Evolutionary conservation across 495 filamentous ascomycete genomes (phyloP).

Genomic region (Aspergillus sparsus): DNA sequence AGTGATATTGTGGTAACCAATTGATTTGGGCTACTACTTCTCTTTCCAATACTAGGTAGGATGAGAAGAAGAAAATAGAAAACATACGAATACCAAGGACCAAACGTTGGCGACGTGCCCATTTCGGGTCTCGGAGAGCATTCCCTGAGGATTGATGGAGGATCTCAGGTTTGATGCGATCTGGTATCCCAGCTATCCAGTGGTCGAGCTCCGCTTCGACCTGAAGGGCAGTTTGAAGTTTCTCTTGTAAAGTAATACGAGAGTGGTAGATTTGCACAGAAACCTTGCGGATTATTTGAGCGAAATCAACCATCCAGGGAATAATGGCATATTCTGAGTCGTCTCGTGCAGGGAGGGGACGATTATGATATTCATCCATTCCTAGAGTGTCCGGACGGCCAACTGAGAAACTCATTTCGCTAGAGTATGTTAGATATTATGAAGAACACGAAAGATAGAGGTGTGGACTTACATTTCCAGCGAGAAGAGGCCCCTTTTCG

Average conservation of each 20-base stretch:
- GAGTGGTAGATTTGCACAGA: constrained; percentile 48
- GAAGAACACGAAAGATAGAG: not conserved
- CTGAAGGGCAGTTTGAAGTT: constrained; percentile 38
- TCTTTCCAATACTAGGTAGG: not conserved
- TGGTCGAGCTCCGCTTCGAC: constrained; percentile 41
- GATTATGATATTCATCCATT: constrained; percentile 48
- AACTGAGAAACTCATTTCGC: constrained; percentile 47
- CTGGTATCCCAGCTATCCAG: constrained; percentile 40
- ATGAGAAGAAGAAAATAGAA: not conserved
- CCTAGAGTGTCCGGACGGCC: constrained; percentile 46
- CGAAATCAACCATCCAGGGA: constrained; percentile 47
- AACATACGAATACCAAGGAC: constrained; percentile 41
- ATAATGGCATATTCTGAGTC: constrained; percentile 44
- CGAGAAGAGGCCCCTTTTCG: constrained; percentile 42
- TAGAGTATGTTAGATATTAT: constrained; percentile 15
- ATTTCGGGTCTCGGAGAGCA: constrained; percentile 42
- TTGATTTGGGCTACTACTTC: too few relatives aligned
- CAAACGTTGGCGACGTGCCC: constrained; percentile 41
- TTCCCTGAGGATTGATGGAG: constrained; percentile 26
- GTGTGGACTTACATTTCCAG: constrained; percentile 38
- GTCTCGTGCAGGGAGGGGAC: constrained; percentile 40
- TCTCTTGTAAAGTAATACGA: constrained; percentile 41
- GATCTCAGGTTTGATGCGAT: constrained; percentile 38
- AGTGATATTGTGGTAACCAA: not conserved
- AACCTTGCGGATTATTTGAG: constrained; percentile 42